Evolutionary conservation across 2,329 filamentous ascomycete species (phyloP).

Genomic region (Ophiocordyceps polyrhachis-furcata): DNA sequence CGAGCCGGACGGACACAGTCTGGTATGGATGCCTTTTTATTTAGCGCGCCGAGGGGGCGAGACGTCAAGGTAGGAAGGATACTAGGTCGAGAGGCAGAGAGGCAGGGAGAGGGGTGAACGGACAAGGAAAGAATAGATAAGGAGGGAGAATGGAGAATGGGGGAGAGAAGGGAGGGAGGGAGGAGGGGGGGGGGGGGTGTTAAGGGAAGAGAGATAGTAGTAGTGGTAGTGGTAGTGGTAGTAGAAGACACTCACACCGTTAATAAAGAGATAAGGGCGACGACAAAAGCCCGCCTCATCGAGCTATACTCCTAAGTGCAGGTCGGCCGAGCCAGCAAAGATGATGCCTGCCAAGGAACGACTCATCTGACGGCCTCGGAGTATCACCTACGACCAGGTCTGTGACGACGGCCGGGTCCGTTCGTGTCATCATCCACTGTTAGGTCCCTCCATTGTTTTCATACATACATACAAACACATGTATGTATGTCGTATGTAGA

Average conservation of each 20-base stretch:
- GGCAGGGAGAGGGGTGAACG: background rate
- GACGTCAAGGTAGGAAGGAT: no score
- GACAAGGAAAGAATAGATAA: background rate
- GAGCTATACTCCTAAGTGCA: conserved; percentile 8
- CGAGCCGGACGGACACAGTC: background rate
- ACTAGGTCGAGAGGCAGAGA: no score
- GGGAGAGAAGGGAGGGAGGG: background rate
- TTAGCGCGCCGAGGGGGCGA: background rate
- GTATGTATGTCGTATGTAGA: no score
- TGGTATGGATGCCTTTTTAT: background rate
- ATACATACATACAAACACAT: no score
- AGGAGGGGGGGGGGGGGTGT: background rate
- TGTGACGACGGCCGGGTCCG: background rate
- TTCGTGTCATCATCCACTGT: background rate
- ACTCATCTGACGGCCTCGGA: conserved; percentile 1
- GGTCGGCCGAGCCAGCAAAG: conserved; percentile 2
- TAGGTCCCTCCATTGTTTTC: background rate
- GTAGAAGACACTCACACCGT: background rate
- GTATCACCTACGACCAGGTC: conserved; percentile 4
- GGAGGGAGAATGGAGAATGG: background rate
- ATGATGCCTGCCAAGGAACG: background rate
- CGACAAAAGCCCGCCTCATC: conserved; percentile 1
- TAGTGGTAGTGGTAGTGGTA: background rate
- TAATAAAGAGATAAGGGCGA: background rate
- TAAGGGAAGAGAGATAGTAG: background rate